A percentile compares a stretch with the other conserved stretches of the same genome.
phyloP scores from a whole-genome alignment of 2,329 filamentous ascomycete species.

The Hyphodiscus sp. region DNA sequence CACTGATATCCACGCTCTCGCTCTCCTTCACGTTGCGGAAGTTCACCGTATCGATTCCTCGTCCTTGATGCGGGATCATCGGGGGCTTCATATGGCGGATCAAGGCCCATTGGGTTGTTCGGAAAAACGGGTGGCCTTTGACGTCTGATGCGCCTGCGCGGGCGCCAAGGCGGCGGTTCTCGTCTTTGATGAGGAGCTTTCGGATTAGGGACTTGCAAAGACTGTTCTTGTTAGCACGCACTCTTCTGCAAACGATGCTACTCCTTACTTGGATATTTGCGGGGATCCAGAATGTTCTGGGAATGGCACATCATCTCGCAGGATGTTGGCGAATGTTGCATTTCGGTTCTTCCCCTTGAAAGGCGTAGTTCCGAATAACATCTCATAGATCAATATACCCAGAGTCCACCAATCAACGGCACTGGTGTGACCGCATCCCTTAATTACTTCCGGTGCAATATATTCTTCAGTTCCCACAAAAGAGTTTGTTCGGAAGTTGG shows the following conservation, averaged over 20 bases:
- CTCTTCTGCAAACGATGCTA: background rate
- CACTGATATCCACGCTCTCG: constrained; percentile 81
- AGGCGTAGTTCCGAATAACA: constrained; percentile 96
- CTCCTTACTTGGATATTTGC: constrained; percentile 83
- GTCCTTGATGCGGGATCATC: constrained; percentile 86
- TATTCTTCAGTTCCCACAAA: constrained; percentile 99
- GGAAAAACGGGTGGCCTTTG: constrained; percentile 93
- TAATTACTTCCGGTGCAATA: constrained; percentile 97
- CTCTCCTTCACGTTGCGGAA: constrained; percentile 98
- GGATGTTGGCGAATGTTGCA: constrained; percentile 94
- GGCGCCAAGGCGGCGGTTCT: constrained; percentile 85
- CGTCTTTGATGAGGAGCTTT: constrained; percentile 96
- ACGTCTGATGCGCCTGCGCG: constrained; percentile 95
- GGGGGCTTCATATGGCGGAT: constrained; percentile 97
- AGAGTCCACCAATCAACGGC: constrained; percentile 99
- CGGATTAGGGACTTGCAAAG: constrained; percentile 94
- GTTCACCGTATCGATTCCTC: constrained; percentile 89
- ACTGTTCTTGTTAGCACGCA: constrained; percentile 43
- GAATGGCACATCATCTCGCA: constrained; percentile 93
- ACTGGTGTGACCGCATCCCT: constrained; percentile 95
- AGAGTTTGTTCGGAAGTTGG: constrained; percentile 95
- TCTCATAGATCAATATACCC: constrained; percentile 95
- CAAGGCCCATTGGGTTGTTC: constrained; percentile 90
- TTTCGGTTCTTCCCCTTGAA: constrained; percentile 99
- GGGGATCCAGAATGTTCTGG: constrained; percentile 80